Evolutionary conservation across 2,329 filamentous ascomycete genomes (phyloP).

Genomic region (Fusarium neocosmosporiellum): DNA sequence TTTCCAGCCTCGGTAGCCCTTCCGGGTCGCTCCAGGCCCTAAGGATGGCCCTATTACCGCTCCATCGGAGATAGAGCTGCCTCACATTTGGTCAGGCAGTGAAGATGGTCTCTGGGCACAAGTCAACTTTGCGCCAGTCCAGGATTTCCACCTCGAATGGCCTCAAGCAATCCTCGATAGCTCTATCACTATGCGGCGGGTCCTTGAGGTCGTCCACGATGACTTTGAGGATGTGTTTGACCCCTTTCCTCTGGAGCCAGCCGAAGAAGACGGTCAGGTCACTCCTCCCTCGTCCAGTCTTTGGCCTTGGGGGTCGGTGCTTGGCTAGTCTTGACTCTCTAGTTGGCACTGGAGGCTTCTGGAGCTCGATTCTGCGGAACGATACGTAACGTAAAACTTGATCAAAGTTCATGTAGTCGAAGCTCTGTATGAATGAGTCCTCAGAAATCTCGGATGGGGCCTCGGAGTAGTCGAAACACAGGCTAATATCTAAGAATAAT

Average conservation of each 20-base stretch:
- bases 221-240: neutral
- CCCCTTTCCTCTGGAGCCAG: neutral
- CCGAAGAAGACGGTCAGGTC: neutral
- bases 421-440: neutral
- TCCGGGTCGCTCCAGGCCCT: neutral
- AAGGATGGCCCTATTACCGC: neutral
- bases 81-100: neutral
- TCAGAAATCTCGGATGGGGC: neutral
- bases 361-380: neutral
- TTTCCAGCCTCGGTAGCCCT: neutral
- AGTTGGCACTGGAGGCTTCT: neutral
- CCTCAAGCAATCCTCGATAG: neutral
- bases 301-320: neutral
- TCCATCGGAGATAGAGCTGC: neutral
- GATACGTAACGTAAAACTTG: neutral
- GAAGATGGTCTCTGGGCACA: neutral
- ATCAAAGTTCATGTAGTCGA: neutral
- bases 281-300: neutral
- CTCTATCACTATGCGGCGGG: neutral
- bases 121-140: neutral
- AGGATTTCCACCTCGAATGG: neutral
- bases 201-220: neutral
- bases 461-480: neutral
- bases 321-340: neutral
- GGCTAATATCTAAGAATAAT: neutral